Conservation (phyloP, 768 basidiomycete genomes). For the Cystobasidium onofrii region DNA sequence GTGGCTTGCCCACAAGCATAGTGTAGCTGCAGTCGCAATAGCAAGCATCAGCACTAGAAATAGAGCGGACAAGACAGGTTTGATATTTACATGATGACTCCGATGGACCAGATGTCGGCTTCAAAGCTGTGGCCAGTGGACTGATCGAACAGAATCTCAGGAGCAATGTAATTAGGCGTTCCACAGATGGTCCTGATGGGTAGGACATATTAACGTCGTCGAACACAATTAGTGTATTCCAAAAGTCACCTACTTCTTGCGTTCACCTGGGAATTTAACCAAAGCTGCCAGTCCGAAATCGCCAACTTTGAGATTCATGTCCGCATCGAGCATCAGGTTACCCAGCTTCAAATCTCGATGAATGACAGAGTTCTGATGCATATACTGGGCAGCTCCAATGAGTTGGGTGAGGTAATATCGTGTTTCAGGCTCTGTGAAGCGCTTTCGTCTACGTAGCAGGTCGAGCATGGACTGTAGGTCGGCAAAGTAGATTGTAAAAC, state of each 20-base stretch:
- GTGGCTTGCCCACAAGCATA: constrained; percentile 83
- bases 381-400: constrained; percentile 91
- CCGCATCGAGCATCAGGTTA: constrained; percentile 79
- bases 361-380: constrained; percentile 94
- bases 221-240: not conserved
- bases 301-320: constrained; percentile 94
- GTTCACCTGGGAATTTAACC: constrained; percentile 88
- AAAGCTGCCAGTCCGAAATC: constrained; percentile 96
- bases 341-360: constrained; percentile 95
- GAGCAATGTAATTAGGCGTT: constrained; percentile 97
- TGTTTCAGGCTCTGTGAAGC: constrained; percentile 76
- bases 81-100: constrained; percentile 68
- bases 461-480: constrained; percentile 52
- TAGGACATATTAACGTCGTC: not conserved
- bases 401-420: constrained; percentile 90
- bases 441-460: constrained; percentile 37
- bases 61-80: too few relatives aligned
- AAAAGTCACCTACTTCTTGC: constrained; percentile 63
- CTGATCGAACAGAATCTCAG: constrained; percentile 91
- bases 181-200: constrained; percentile 72
- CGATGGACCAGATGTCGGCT: constrained; percentile 95
- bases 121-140: constrained; percentile 96
- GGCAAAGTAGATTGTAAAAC: not conserved
- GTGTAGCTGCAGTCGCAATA: constrained; percentile 56
- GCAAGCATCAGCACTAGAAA: not conserved